Evolutionary conservation across 257 asterid species (phyloP), one percentile per base, ranked within the genome.

Genomic region (Primulina eburnea): DNA sequence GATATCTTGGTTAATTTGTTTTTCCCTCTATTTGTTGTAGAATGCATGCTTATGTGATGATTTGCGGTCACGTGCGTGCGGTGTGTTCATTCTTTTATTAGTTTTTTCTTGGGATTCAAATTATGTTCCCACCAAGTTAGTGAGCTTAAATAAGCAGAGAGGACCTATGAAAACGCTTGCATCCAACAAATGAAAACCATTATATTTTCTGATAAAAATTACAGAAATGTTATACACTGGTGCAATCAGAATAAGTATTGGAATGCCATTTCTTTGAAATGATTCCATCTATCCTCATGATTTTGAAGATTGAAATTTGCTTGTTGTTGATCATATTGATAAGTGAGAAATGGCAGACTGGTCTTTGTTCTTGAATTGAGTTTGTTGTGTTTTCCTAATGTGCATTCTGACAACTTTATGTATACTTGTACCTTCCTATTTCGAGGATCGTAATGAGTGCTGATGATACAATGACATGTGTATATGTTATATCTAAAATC

Each of bases 331-430:
- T 50, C 20, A 14, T 50, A 50, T 50, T 0, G 2, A 16, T 6
- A 34, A 68, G 37, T 65, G 68, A 50, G 65, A 71, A 12, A 17
- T 18, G 28, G 74, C 55, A 70, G 60, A 67, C 29, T 55, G 20
- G 20, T 71, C 58, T 71, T 20, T 52, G n/a, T 33, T 58, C 62
- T 64, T 20, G 37, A 30, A 38, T 10, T 59, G 40, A 18, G 14
- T 1, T 12, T 14, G 18, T 33, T 29, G 28, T 47, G 10, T 7
- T 58, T 24, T 30, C 6, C 18, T 29, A 33, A 38, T 67, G 14
- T 64, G 17, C 50, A 0, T 43, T 14, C 5, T 43, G n/a, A 43
- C 6, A 43, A 43, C 18, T 43, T 12, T 43, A 43, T 43, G 18
- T 43, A 43, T 43, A 57, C 32, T 67, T 68, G 55, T 50, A 26